Base-by-base conservation (phyloP, 208 protist species). In the Entamoeba dispar region DNA sequence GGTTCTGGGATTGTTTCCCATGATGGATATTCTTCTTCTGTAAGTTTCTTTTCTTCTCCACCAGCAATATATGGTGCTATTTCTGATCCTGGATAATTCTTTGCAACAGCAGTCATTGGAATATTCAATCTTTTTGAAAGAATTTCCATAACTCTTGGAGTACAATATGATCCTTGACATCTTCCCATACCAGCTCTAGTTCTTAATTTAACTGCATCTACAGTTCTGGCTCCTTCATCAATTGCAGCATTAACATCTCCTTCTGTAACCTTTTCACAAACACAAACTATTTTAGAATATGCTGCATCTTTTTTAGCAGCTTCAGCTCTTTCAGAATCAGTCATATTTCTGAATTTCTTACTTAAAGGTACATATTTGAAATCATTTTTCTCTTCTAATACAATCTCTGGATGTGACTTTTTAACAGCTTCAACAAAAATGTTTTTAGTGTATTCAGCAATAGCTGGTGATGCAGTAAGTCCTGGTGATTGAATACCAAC, bases 401-500 rank as follows among this genome's bases (percentile, higher is more conserved):
- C n/a, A 10, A 77, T 22, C 8, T 92, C 17, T 10, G 91, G 61
- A 34, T 77, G 19, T 22, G 17, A 38, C 19, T 77, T 77, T 34
- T 77, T 27, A 19, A 77, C 19, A n/a, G 61, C 17, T 34, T 77
- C 19, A n/a, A 38, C 3, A 77, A 77, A 77, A 5, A 90, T 34
- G 1, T 69, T 49, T 27, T 93, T 61, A 34, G 93, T 12, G 7
- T 77, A 38, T 43, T 86, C 49, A 31, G 43, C 93, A 50, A 94
- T 86, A 31, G 91, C 91, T 47, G 93, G 93, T 27, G 50, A 50
- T n/a, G 93, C 93, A 43, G 93, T 94, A 5, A 94, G 34, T 17
- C 93, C 93, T 86, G 93, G 93, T 7, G 93, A 94, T 52, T 94
- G 93, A 14, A 94, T 93, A 49, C 93, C 93, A 17, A 92, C 93